A percentile compares a stretch with the other conserved stretches of the same genome.
phyloP scores from a whole-genome alignment of 805 yeast genomes.

The Lachancea thermotolerans region DNA sequence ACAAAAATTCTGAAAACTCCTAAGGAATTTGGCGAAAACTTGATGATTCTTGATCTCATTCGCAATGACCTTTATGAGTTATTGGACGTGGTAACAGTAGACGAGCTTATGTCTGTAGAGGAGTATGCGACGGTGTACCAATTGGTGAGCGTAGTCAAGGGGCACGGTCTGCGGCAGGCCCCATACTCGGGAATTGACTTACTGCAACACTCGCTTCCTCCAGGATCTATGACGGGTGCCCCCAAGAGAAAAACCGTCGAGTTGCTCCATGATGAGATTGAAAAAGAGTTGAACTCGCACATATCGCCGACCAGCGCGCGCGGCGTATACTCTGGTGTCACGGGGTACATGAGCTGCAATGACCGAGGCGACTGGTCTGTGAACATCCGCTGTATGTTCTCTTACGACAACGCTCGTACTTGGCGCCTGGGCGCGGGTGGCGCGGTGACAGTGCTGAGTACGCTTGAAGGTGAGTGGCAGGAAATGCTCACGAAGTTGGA shows the following conservation, averaged over 20 bases:
- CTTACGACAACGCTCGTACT: constrained; percentile 41
- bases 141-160: constrained; percentile 82
- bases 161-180: constrained; percentile 31
- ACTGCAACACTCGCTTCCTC: constrained; percentile 75
- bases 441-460: constrained; percentile 86
- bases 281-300: constrained; percentile 30
- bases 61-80: constrained; percentile 81
- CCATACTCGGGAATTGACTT: constrained; percentile 68
- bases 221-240: constrained; percentile 99
- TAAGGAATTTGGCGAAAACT: constrained; percentile 90
- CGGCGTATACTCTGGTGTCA: constrained; percentile 90
- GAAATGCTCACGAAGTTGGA: constrained; percentile 80
- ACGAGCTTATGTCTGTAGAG: constrained; percentile 83
- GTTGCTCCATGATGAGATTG: constrained; percentile 46
- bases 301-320: constrained; percentile 33
- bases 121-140: constrained; percentile 90
- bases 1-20: constrained; percentile 63
- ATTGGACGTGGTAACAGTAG: constrained; percentile 57
- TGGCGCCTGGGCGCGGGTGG: constrained; percentile 99
- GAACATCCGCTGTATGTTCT: constrained; percentile 75
- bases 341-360: constrained; percentile 89
- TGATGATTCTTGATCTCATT: constrained; percentile 94
- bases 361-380: constrained; percentile 96
- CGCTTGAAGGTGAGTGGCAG: constrained; percentile 80
- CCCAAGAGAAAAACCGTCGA: constrained; percentile 93